Percentiles rank a stretch among this genome's conserved stretches.
phyloP scores from a whole-genome alignment of 352 stramenopile genomes.

The Phytophthora lateralis region DNA sequence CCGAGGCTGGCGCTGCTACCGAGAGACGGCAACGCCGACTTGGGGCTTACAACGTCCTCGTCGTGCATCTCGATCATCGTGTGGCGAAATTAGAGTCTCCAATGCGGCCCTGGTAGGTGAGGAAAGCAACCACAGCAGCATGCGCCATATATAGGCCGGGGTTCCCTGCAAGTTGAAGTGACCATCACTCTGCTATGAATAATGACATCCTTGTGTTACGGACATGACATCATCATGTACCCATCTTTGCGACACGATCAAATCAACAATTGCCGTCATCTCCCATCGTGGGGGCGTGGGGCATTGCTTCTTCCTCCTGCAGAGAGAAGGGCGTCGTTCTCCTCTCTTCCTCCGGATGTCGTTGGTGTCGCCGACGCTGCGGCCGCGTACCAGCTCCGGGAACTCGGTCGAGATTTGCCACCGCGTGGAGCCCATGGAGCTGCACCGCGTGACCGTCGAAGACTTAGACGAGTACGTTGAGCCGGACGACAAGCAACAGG shows the following conservation, averaged over 20 bases:
- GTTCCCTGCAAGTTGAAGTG: conserved; percentile 28
- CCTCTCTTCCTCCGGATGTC: conserved; percentile 18
- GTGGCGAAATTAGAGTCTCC: background rate
- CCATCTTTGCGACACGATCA: background rate
- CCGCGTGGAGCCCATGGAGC: conserved; percentile 37
- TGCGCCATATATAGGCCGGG: conserved; percentile 14
- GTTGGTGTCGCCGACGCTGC: conserved; percentile 1
- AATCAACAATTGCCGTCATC: conserved; percentile 6
- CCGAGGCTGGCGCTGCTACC: conserved; percentile 16
- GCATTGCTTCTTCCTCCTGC: too few relatives aligned
- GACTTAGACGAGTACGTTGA: conserved; percentile 40
- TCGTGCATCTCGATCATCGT: conserved; percentile 20
- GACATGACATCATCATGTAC: conserved; percentile 1
- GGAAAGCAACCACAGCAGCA: too few relatives aligned
- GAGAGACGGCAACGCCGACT: conserved; percentile 4
- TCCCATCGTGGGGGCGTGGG: background rate
- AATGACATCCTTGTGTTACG: conserved; percentile 1
- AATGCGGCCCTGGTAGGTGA: too few relatives aligned
- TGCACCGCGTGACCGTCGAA: conserved; percentile 35
- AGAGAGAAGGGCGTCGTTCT: conserved; percentile 1
- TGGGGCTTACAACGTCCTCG: background rate
- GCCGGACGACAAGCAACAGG: conserved; percentile 17
- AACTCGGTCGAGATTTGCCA: conserved; percentile 26
- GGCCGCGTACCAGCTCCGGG: background rate
- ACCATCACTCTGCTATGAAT: conserved; percentile 29